These are phyloP conservation scores for Aegle marmelos DNA, from an alignment of 345 rosid species.

Conservation along the genomic window DNA sequence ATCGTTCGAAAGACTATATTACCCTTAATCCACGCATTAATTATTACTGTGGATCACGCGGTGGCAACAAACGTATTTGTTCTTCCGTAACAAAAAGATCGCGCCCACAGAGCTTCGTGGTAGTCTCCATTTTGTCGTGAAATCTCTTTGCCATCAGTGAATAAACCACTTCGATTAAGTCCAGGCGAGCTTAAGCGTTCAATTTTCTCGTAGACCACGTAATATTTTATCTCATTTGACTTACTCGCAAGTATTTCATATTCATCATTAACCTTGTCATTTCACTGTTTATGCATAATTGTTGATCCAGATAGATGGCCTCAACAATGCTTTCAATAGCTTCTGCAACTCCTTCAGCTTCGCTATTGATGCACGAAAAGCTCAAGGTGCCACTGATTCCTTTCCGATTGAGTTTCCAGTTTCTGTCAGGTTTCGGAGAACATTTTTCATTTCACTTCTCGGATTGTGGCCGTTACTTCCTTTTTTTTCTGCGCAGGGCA, in stretches of 20 bases:
- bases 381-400: conserved; percentile 46
- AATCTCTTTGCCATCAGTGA: neutral
- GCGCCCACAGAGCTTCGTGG: neutral
- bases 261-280: neutral
- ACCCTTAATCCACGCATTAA: neutral
- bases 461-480: neutral
- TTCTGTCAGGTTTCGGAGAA: conserved; percentile 14
- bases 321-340: conserved; percentile 59
- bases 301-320: conserved; percentile 56
- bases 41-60: neutral
- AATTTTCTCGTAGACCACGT: neutral
- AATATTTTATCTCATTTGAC: neutral
- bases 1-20: neutral
- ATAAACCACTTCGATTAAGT: neutral
- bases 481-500: conserved; percentile 38
- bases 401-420: neutral
- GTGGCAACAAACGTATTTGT: neutral
- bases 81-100: neutral
- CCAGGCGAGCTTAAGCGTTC: neutral
- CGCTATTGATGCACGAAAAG: conserved; percentile 44
- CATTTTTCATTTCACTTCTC: neutral
- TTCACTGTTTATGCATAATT: neutral
- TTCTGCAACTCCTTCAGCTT: conserved; percentile 41
- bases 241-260: neutral
- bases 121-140: neutral